phyloP scores from a whole-genome alignment of 805 yeast genomes.

The Kuraishia capsulata region DNA sequence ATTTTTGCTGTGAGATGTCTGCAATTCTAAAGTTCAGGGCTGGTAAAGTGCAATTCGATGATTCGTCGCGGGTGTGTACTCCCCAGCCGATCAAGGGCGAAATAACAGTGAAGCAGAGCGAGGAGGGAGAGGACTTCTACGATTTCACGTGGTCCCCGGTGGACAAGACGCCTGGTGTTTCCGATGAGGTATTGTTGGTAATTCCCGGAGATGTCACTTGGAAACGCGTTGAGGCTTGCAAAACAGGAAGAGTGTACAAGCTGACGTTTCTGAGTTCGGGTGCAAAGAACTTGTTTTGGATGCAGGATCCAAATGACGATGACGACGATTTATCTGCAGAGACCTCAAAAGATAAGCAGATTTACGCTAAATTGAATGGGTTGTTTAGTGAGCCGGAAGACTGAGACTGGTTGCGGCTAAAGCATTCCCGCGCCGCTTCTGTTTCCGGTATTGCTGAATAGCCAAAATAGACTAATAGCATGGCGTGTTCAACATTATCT shows the following conservation, averaged over 20 bases:
- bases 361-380: conserved; percentile 37
- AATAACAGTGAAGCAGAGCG: conserved; percentile 49
- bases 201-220: conserved; percentile 84
- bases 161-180: conserved; percentile 32
- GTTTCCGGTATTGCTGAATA: not conserved
- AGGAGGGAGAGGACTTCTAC: conserved; percentile 65
- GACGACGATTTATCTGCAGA: conserved; percentile 51
- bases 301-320: conserved; percentile 62
- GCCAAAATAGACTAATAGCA: conserved; percentile 8
- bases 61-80: conserved; percentile 50
- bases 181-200: conserved; percentile 55
- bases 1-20: no score
- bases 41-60: conserved; percentile 63
- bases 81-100: conserved; percentile 67
- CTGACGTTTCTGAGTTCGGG: conserved; percentile 25
- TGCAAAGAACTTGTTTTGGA: conserved; percentile 52
- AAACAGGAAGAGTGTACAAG: conserved; percentile 62
- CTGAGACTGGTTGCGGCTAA: no score
- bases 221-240: conserved; percentile 59
- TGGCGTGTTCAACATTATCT: conserved; percentile 3
- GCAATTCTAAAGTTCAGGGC: conserved; percentile 51
- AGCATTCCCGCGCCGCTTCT: no score
- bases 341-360: conserved; percentile 47
- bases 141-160: conserved; percentile 71
- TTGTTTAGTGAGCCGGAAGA: conserved; percentile 33